Base-by-base conservation (phyloP, 345 rosid species). In the Draba incana region DNA sequence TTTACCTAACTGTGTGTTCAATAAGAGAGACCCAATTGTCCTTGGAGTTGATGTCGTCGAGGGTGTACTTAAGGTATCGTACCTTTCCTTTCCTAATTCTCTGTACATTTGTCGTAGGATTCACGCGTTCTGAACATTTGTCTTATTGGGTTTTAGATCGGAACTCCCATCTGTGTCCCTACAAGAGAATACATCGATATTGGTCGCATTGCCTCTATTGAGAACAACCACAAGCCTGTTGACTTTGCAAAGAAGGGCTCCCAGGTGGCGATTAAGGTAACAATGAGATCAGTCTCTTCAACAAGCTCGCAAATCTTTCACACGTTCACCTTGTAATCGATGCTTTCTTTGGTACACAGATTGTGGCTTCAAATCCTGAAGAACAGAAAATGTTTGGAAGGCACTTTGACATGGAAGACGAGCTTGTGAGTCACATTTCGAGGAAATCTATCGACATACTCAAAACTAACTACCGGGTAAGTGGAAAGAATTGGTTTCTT, bases 361-460 rank as follows among this genome's bases (percentile, higher is more conserved):
- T 94, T 24, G 78, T 81, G 55, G 91, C 85, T 53, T 68, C 81
- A 42, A 91, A 83, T 72, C 52, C 88, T 0, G 95, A 94, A 74
- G 97, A 89, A 77, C 99, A 94, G 59, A 94, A 89, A 75, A 89
- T 87, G 97, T 83, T 50, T 76, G 97, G 97, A 30, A 85, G 95
- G 78, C 97, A 94, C 64, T 94, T 91, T 77, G 96, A 94, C 51
- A 35, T 74, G 60, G 92, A 86, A 5, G 97, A 94, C 75, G 87
- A 89, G 76, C 96, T 91, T 50, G 95, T 91, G 57, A 91, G 99
- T 73, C 96, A 79, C 70, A 83, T 94, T 72, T 77, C 99, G 25
- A 84, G 99, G 77, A 85, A 55, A 33, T 89, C 96, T 10, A 88
- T 91, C 31, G 99, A 94, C 77, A 27, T 91, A 28, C 96, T 91